Percentiles rank a stretch among this genome's conserved stretches.
These are phyloP conservation scores for Coemansia sp. DNA, from an alignment of 192 early-diverging fungal species.

Conservation along the genomic window DNA sequence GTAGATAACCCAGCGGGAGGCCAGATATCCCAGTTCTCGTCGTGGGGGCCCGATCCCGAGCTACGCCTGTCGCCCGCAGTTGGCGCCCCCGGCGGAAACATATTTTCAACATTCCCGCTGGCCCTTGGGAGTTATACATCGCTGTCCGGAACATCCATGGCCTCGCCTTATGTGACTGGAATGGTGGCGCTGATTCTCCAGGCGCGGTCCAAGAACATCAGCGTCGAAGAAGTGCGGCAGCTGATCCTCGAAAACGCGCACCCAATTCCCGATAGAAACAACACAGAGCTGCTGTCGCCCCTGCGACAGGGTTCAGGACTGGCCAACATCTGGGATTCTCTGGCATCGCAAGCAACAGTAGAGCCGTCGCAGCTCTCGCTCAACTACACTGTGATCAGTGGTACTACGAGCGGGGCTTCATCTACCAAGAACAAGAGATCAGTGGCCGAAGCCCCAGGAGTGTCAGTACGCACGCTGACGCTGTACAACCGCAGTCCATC, in stretches of 20 bases:
- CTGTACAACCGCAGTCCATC: constrained; percentile 41
- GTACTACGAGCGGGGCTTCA: neutral
- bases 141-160: constrained; percentile 69
- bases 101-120: constrained; percentile 63
- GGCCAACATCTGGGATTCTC: constrained; percentile 42
- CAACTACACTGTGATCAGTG: constrained; percentile 30
- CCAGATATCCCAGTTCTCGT: constrained; percentile 70
- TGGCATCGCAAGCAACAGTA: constrained; percentile 30
- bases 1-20: constrained; percentile 56
- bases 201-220: constrained; percentile 25
- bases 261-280: constrained; percentile 32
- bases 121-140: constrained; percentile 57
- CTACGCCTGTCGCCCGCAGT: constrained; percentile 66
- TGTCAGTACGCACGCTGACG: constrained; percentile 25
- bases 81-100: constrained; percentile 62
- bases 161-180: constrained; percentile 60
- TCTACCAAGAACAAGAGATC: too few species aligned
- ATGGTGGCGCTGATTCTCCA: constrained; percentile 52
- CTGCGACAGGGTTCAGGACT: constrained; percentile 51
- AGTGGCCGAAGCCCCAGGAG: neutral
- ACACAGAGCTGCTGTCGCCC: constrained; percentile 38
- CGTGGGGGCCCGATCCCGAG: constrained; percentile 70
- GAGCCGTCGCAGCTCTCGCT: constrained; percentile 48
- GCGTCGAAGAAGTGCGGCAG: constrained; percentile 32
- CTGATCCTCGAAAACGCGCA: constrained; percentile 50